These are phyloP conservation scores for Nitzschia sp. DNA, from an alignment of 108 stramenopile species.

Conservation along the genomic window DNA sequence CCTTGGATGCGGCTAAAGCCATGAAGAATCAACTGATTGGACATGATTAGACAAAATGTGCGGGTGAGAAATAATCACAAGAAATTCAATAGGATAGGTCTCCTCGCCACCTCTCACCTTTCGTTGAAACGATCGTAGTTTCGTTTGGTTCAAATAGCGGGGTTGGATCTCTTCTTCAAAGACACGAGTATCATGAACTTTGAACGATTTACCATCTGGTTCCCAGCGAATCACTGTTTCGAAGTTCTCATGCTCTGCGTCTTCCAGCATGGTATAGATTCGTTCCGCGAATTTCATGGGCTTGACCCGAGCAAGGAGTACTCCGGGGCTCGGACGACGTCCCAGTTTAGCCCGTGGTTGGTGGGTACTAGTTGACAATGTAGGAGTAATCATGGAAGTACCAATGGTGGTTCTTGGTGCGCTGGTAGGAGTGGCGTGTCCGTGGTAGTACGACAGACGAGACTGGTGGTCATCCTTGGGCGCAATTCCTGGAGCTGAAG, in stretches of 20 bases:
- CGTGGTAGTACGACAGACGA: too few relatives aligned
- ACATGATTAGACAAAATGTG: too few relatives aligned
- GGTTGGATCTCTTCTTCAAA: conserved; percentile 51
- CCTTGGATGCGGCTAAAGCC: conserved; percentile 7
- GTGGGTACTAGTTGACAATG: not conserved
- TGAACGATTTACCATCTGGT: conserved; percentile 21
- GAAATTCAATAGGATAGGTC: too few relatives aligned
- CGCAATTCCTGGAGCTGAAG: too few relatives aligned
- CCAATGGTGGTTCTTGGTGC: not conserved
- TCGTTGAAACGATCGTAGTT: conserved; percentile 11
- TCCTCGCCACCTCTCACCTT: conserved; percentile 6
- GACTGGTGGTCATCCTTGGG: too few relatives aligned
- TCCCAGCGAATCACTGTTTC: conserved; percentile 11
- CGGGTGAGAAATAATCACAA: too few relatives aligned
- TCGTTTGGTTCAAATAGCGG: conserved; percentile 44
- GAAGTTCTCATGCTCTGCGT: not conserved
- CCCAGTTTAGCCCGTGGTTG: too few relatives aligned
- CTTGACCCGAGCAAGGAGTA: not conserved
- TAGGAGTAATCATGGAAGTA: not conserved
- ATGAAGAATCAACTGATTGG: conserved; percentile 2
- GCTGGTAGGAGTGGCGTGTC: too few relatives aligned
- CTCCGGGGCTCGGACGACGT: too few relatives aligned
- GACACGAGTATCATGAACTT: conserved; percentile 41
- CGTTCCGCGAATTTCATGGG: conserved; percentile 5
- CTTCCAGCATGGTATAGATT: conserved; percentile 19